A percentile compares a stretch with the other conserved stretches of the same genome.
Conservation (phyloP, 2,329 filamentous ascomycete species). For the Leptographium wingfieldii region DNA sequence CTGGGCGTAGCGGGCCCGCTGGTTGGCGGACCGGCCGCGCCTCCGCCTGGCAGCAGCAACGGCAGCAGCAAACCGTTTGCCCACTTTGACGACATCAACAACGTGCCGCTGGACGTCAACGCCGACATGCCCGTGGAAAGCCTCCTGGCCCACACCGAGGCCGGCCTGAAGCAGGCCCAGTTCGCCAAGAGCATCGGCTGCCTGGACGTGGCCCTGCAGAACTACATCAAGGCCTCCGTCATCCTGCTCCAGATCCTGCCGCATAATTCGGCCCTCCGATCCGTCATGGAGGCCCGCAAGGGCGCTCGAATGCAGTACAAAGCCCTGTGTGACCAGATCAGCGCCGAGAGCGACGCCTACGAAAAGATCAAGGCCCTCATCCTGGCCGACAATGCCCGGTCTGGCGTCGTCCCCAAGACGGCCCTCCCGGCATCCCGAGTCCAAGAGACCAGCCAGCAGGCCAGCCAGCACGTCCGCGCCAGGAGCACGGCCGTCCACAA, state of each 20-base stretch:
- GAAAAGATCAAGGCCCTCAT: constrained; percentile 46
- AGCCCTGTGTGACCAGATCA: constrained; percentile 37
- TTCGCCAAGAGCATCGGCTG: constrained; percentile 49
- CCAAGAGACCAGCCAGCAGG: neutral
- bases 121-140: constrained; percentile 37
- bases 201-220: constrained; percentile 64
- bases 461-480: neutral
- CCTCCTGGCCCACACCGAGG: constrained; percentile 40
- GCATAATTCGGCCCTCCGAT: constrained; percentile 59
- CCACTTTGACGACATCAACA: constrained; percentile 12
- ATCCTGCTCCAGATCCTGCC: constrained; percentile 68
- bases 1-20: neutral
- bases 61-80: constrained; percentile 3
- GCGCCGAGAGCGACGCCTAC: constrained; percentile 34
- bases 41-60: neutral
- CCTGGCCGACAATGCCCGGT: constrained; percentile 49
- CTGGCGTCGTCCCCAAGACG: constrained; percentile 38
- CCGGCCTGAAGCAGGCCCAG: constrained; percentile 45
- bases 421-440: neutral
- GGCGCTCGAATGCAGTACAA: constrained; percentile 36
- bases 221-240: constrained; percentile 72
- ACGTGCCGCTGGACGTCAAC: constrained; percentile 27
- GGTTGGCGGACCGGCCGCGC: neutral
- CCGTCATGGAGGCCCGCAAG: constrained; percentile 42
- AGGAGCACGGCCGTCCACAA: constrained; percentile 9